These are phyloP conservation scores for Phaffomyces antillensis DNA, from an alignment of 805 yeast genomes.

Conservation along the genomic window DNA sequence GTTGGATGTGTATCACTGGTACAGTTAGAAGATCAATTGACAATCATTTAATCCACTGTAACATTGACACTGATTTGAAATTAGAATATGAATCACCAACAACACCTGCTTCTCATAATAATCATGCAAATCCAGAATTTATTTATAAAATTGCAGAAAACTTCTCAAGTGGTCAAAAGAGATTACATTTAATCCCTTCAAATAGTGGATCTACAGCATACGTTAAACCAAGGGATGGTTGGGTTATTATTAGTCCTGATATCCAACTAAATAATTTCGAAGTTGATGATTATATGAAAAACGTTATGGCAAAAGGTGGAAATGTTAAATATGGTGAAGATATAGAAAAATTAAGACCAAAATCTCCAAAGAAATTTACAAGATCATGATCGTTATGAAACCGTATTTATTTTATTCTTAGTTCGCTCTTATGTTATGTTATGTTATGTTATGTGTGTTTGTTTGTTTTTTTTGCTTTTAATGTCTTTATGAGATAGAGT, in stretches of 20 bases:
- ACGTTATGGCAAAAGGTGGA: conserved; percentile 37
- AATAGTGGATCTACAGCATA: conserved; percentile 58
- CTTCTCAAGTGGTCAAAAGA: conserved; percentile 72
- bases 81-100: conserved; percentile 42
- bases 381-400: neutral
- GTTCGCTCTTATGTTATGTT: no score
- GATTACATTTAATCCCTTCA: conserved; percentile 81
- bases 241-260: conserved; percentile 89
- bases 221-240: conserved; percentile 68
- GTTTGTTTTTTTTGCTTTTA: no score
- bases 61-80: conserved; percentile 82
- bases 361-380: conserved; percentile 46
- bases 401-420: no score
- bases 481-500: no score
- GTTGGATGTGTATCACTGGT: conserved; percentile 97
- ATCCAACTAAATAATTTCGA: conserved; percentile 65
- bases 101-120: conserved; percentile 24
- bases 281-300: conserved; percentile 36
- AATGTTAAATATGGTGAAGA: conserved; percentile 64
- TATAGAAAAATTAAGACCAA: conserved; percentile 77
- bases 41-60: conserved; percentile 81
- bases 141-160: conserved; percentile 83
- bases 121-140: conserved; percentile 60
- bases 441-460: no score
- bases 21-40: conserved; percentile 85